These are phyloP conservation scores for Malania oleifera DNA, from an alignment of 164 flowering plant species.

Conservation along the genomic window DNA sequence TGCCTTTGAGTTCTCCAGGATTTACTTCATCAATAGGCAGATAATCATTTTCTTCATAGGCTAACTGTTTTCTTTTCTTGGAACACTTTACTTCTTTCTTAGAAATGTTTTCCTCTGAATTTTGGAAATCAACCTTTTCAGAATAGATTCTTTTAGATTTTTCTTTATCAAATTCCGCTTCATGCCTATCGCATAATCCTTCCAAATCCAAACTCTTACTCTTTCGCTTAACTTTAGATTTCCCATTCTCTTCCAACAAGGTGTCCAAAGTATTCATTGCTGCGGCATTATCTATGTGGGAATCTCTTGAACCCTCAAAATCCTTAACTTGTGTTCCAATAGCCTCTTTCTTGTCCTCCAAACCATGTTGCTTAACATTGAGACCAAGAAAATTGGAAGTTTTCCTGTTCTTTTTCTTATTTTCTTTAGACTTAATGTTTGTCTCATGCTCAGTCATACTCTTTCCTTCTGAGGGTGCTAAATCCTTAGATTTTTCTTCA, in stretches of 20 bases:
- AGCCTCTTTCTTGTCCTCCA: too few species aligned
- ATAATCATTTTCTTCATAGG: slow-evolving; percentile 32
- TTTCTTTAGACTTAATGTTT: slow-evolving; percentile 21
- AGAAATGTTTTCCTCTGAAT: slow-evolving; percentile 18
- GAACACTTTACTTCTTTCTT: slow-evolving; percentile 26
- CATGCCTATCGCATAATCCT: background rate
- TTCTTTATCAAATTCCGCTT: slow-evolving; percentile 5
- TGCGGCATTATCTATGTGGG: too few species aligned
- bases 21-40: slow-evolving; percentile 17
- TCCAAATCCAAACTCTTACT: slow-evolving; percentile 9
- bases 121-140: slow-evolving; percentile 8
- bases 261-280: background rate
- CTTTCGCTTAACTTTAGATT: slow-evolving; percentile 15
- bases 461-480: background rate
- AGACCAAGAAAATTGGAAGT: slow-evolving; percentile 6
- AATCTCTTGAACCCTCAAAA: too few species aligned
- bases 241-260: slow-evolving; percentile 6
- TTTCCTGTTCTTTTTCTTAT: slow-evolving; percentile 29
- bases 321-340: too few species aligned
- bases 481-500: slow-evolving; percentile 16
- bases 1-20: slow-evolving; percentile 32
- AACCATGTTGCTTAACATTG: too few species aligned
- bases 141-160: slow-evolving; percentile 11
- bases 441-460: slow-evolving; percentile 4
- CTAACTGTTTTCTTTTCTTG: slow-evolving; percentile 60